These are phyloP conservation scores for Lanmaoa pseudosensibilis DNA, from an alignment of 768 basidiomycete species.

Conservation along the genomic window DNA sequence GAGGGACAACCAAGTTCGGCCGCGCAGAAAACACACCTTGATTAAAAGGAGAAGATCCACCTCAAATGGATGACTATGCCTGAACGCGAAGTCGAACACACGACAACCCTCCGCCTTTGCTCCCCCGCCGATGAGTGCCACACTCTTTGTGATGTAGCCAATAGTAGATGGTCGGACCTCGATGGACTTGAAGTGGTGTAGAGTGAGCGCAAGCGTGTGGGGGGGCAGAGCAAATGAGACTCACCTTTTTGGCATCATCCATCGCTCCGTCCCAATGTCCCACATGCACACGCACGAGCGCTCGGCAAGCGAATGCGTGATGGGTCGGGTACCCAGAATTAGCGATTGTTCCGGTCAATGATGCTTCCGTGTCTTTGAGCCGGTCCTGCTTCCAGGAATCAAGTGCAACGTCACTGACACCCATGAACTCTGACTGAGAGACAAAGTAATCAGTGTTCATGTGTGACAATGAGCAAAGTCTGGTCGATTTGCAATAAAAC, in stretches of 20 bases:
- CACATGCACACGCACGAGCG: constrained; percentile 5
- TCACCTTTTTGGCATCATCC: constrained; percentile 5
- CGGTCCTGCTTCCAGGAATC: background rate
- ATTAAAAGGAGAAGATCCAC: background rate
- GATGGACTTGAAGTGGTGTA: background rate
- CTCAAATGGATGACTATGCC: too few species aligned
- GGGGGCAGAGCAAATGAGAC: background rate
- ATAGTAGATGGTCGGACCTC: background rate
- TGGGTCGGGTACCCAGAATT: background rate
- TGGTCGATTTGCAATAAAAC: background rate
- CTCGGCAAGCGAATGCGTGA: constrained; percentile 1
- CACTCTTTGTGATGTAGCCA: constrained; percentile 2
- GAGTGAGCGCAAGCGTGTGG: background rate
- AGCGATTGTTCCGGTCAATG: background rate
- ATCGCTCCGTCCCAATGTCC: constrained; percentile 1
- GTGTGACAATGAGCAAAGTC: background rate
- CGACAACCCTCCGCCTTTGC: background rate
- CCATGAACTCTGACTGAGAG: background rate
- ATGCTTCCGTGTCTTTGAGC: background rate
- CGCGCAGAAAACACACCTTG: background rate
- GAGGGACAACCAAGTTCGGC: too few species aligned
- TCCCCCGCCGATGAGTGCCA: background rate
- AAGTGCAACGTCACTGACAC: background rate
- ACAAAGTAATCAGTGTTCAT: too few species aligned
- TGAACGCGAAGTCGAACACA: constrained; percentile 4